Conservation (phyloP, 202 grass and related monocot genomes). For the Carex sylvatica region DNA sequence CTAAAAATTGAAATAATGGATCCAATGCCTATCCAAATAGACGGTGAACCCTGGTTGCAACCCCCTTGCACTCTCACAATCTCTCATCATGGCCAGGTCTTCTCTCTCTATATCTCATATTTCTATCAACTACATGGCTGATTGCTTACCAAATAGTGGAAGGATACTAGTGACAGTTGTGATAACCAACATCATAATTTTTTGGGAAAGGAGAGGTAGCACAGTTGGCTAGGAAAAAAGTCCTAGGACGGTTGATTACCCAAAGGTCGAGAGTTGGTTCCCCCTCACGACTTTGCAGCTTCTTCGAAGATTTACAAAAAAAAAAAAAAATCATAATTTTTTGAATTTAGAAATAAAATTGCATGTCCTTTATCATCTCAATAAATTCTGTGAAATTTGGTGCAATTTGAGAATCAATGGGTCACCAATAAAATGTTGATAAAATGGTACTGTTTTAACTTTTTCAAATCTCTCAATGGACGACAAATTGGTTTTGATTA, state of each 20-base stretch:
- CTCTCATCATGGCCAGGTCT: conserved; percentile 86
- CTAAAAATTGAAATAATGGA: conserved; percentile 69
- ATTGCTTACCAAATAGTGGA: not conserved
- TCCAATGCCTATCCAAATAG: conserved; percentile 84
- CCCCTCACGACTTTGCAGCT: too few species aligned
- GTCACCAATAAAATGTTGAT: not conserved
- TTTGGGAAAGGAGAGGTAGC: too few species aligned
- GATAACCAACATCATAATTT: not conserved
- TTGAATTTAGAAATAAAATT: not conserved
- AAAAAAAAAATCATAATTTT: not conserved
- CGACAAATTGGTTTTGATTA: not conserved
- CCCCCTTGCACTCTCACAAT: conserved; percentile 69
- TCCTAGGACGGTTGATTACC: too few species aligned
- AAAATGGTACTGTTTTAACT: not conserved
- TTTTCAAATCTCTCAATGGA: not conserved
- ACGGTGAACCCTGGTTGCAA: conserved; percentile 96
- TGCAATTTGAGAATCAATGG: not conserved
- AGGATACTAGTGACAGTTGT: not conserved
- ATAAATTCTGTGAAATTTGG: not conserved
- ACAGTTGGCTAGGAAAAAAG: too few species aligned
- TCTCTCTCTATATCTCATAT: not conserved
- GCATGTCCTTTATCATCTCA: not conserved
- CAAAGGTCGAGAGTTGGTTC: too few species aligned
- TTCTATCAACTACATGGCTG: not conserved
- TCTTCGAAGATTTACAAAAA: too few species aligned